Conservation (phyloP, 1,139 yeast genomes). For the Debaryomycetaceae sp. region DNA sequence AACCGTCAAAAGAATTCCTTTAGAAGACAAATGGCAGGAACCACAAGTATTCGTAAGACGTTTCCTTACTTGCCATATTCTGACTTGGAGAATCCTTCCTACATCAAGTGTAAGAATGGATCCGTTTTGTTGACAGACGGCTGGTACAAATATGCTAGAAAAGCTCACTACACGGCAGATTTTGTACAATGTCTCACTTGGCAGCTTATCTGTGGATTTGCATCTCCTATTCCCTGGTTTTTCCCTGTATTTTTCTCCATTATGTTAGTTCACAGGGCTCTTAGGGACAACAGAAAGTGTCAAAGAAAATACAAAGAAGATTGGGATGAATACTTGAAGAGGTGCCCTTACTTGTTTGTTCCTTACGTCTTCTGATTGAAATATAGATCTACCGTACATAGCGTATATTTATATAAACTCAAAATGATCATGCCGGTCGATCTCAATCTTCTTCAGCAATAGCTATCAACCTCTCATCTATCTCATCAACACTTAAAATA, state of each 20-base stretch:
- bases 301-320: constrained; percentile 85
- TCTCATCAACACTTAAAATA: constrained; percentile 74
- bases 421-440: neutral
- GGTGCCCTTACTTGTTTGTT: constrained; percentile 88
- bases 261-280: constrained; percentile 84
- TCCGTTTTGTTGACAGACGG: constrained; percentile 85
- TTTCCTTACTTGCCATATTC: constrained; percentile 93
- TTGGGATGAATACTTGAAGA: constrained; percentile 82
- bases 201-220: constrained; percentile 88
- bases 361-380: constrained; percentile 66
- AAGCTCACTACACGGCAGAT: constrained; percentile 94
- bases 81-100: constrained; percentile 75
- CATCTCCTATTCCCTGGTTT: constrained; percentile 91
- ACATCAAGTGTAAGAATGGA: constrained; percentile 81
- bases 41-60: constrained; percentile 66
- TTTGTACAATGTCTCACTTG: constrained; percentile 83
- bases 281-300: constrained; percentile 83
- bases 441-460: constrained; percentile 93
- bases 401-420: neutral
- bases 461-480: constrained; percentile 88
- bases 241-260: constrained; percentile 87
- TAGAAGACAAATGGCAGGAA: constrained; percentile 85
- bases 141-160: constrained; percentile 90
- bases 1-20: constrained; percentile 95
- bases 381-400: neutral